Conservation (phyloP, 371 early-diverging fungal genomes). For the Parasitella parasitica region DNA sequence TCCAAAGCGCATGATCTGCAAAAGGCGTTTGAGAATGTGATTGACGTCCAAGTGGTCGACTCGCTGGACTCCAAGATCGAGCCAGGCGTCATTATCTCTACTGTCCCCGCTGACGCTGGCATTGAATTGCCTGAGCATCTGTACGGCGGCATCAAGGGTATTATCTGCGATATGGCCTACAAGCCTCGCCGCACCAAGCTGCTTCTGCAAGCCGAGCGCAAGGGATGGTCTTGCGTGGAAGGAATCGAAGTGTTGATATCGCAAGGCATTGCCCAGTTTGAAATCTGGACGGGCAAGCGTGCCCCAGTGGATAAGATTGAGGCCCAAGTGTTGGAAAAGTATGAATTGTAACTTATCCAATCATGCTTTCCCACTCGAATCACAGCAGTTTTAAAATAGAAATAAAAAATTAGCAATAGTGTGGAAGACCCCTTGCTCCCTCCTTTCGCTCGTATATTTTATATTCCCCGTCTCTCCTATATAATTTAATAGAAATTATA, state of each 20-base stretch:
- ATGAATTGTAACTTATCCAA: constrained; percentile 24
- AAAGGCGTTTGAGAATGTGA: constrained; percentile 60
- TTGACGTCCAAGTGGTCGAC: constrained; percentile 46
- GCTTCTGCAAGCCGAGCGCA: constrained; percentile 56
- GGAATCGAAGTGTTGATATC: constrained; percentile 89
- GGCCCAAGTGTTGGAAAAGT: constrained; percentile 42
- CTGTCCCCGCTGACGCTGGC: constrained; percentile 84
- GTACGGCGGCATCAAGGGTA: constrained; percentile 59
- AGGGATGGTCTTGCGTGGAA: constrained; percentile 75
- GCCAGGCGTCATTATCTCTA: constrained; percentile 67
- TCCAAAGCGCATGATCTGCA: constrained; percentile 74
- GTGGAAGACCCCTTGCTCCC: background rate
- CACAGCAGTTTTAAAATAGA: background rate
- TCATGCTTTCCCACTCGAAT: background rate
- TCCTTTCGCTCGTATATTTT: background rate
- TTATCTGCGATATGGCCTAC: constrained; percentile 93
- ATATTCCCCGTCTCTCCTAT: background rate
- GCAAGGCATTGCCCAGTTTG: constrained; percentile 89
- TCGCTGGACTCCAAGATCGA: constrained; percentile 35
- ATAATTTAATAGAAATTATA: no score
- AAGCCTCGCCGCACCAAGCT: constrained; percentile 82
- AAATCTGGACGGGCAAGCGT: constrained; percentile 68
- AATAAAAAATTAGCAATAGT: background rate
- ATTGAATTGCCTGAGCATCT: constrained; percentile 56
- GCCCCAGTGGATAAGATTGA: constrained; percentile 55